Conservation (phyloP, 2,329 filamentous ascomycete genomes). For the Pseudopyrenochaeta lycopersici region DNA sequence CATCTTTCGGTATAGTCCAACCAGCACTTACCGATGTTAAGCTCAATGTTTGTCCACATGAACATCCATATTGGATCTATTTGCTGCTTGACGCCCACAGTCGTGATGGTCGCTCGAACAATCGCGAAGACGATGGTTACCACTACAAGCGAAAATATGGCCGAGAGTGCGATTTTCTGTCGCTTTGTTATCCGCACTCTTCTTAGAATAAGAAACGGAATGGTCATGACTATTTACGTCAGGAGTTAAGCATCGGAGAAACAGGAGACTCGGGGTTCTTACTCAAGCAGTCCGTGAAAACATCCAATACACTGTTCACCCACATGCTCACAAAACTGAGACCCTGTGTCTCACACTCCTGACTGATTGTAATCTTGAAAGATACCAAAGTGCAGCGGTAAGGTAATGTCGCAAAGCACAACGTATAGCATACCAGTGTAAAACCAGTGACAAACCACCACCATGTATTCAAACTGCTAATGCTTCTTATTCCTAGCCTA, state of each 20-base stretch:
- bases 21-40: conserved; percentile 7
- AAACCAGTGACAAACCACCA: conserved; percentile 11
- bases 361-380: conserved; percentile 6
- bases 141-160: conserved; percentile 19
- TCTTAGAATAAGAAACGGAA: conserved; percentile 13
- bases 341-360: conserved; percentile 10
- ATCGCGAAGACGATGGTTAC: conserved; percentile 17
- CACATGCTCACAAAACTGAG: conserved; percentile 12
- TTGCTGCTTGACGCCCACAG: conserved; percentile 5
- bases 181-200: conserved; percentile 6
- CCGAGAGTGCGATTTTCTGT: conserved; percentile 7
- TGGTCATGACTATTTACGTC: conserved; percentile 9
- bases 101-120: conserved; percentile 10
- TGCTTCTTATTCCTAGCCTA: conserved; percentile 4
- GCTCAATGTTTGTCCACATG: conserved; percentile 12
- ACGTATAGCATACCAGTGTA: conserved; percentile 6
- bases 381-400: conserved; percentile 16
- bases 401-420: conserved; percentile 12
- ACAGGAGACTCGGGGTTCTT: neutral
- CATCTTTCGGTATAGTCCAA: neutral
- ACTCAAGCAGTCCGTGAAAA: conserved; percentile 22
- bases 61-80: conserved; percentile 17
- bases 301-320: conserved; percentile 19
- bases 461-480: conserved; percentile 1
- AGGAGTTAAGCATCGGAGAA: neutral